Evolutionary conservation across 208 protist species (phyloP).

Genomic region (Plasmodiophora brassicae): DNA sequence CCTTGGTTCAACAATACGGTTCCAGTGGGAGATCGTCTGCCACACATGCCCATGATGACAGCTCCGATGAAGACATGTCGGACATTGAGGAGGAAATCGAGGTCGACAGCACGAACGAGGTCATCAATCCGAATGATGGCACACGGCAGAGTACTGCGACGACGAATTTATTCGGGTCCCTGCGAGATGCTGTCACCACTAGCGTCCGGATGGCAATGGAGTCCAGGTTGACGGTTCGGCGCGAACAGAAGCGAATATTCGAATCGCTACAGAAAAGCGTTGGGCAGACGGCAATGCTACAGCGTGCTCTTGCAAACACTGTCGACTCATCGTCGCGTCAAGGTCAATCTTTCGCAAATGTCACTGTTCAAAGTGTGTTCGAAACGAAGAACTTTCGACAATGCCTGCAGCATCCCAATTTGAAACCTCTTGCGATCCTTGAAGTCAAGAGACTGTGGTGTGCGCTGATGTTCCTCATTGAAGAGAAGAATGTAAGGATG

Average conservation of each 20-base stretch:
- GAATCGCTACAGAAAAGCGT: neutral
- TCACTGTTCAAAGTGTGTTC: neutral
- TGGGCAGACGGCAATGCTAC: neutral
- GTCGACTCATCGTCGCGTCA: too few relatives aligned
- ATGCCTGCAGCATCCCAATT: neutral
- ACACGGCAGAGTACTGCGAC: too few relatives aligned
- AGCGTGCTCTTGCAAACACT: neutral
- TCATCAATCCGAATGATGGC: too few relatives aligned
- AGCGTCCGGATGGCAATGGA: slow-evolving; percentile 28
- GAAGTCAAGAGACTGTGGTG: slow-evolving; percentile 26
- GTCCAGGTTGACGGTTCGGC: slow-evolving; percentile 1
- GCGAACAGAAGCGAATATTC: neutral
- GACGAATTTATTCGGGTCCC: slow-evolving; percentile 1
- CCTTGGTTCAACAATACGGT: too few relatives aligned
- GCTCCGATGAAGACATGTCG: too few relatives aligned
- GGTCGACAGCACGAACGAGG: too few relatives aligned
- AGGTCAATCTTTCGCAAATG: too few relatives aligned
- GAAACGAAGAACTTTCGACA: slow-evolving; percentile 5
- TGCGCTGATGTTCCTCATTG: neutral
- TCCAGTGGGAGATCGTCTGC: too few relatives aligned
- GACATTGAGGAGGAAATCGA: too few relatives aligned
- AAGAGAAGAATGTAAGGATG: neutral
- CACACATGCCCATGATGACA: too few relatives aligned
- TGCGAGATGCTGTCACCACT: neutral
- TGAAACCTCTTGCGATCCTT: neutral